Evolutionary conservation across 129 eudicot species (phyloP), one percentile per base, ranked within the genome.

Genomic region (Centaurea solstitialis): DNA sequence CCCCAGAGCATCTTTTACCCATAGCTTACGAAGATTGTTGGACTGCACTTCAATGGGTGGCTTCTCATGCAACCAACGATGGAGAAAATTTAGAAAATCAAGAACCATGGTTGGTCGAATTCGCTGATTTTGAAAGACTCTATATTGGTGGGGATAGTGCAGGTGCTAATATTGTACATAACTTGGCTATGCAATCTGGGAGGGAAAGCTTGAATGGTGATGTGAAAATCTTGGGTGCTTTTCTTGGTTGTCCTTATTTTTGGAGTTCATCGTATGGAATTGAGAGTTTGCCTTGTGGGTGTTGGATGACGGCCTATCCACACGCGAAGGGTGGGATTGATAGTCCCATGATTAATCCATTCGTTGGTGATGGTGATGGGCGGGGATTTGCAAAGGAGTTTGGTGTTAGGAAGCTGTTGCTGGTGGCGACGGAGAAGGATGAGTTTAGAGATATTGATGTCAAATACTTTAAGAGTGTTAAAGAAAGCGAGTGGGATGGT

Each of bases 401-500:
- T 57, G 91, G 84, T 38, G 85, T 89, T 61, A 26, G 43, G 70
- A 79, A 79, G 83, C 24, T 86, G 72, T 66, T 89, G 67, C 84
- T 86, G 35, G 57, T 79, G 57, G 78, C 59, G 23, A 84, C 82
- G 11, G 88, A 74, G 65, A 70, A 72, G 80, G 92, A 86, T 75
- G 13, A 5, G 22, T 9, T 85, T 50, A 77, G 80, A 80, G 88
- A 80, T 6, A 75, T 82, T 37, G 87, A 87, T 7, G 4, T 75
- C 26, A 6, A 41, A 28, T 91, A 91, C 68, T 78, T 37, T 43
- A 83, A 86, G 20, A 77, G 73, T 17, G 78, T 89, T 86, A 80
- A 69, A 35, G 66, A 77, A 41, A 85, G 91, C 67, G 93, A 84
- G 79, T 88, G 91, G 96, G 81, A 80, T 59, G 91, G 93, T 61